Evolutionary conservation across 2,329 filamentous ascomycete species (phyloP).

Genomic region (Aspergillus viridinutans): DNA sequence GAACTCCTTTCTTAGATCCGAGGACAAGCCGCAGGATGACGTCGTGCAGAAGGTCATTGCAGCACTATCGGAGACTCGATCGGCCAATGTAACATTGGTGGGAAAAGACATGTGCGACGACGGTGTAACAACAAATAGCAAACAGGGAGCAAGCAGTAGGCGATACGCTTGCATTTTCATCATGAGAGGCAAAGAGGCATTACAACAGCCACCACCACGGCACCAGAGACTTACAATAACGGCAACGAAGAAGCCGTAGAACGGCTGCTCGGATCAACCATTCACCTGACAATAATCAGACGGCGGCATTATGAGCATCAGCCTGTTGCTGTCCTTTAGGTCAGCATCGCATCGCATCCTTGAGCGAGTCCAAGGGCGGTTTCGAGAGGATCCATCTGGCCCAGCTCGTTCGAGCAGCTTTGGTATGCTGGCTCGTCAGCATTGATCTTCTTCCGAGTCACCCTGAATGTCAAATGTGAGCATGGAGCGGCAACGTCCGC

Average conservation of each 20-base stretch:
- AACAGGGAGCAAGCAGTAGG: too few relatives aligned
- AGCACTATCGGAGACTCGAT: background rate
- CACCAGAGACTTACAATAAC: constrained; percentile 4
- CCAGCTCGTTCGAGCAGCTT: background rate
- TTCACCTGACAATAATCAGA: constrained; percentile 20
- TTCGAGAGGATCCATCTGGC: constrained; percentile 17
- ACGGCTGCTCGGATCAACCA: background rate
- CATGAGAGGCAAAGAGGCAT: too few relatives aligned
- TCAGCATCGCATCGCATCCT: constrained; percentile 20
- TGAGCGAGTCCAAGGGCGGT: constrained; percentile 26
- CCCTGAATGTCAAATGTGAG: too few relatives aligned
- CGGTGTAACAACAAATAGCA: background rate
- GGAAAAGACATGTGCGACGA: background rate
- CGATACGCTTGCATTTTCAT: background rate
- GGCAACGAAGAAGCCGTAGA: constrained; percentile 3
- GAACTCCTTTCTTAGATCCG: too few relatives aligned
- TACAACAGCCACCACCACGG: background rate
- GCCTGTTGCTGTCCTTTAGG: background rate
- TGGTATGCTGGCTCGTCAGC: too few relatives aligned
- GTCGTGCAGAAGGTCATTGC: background rate
- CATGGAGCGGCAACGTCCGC: background rate
- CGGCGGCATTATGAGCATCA: constrained; percentile 16
- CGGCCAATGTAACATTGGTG: background rate
- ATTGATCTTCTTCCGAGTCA: too few relatives aligned
- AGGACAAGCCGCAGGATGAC: too few relatives aligned